Base-by-base conservation (phyloP, 169 alveolate genomes). In the Cryptosporidium ryanae region DNA sequence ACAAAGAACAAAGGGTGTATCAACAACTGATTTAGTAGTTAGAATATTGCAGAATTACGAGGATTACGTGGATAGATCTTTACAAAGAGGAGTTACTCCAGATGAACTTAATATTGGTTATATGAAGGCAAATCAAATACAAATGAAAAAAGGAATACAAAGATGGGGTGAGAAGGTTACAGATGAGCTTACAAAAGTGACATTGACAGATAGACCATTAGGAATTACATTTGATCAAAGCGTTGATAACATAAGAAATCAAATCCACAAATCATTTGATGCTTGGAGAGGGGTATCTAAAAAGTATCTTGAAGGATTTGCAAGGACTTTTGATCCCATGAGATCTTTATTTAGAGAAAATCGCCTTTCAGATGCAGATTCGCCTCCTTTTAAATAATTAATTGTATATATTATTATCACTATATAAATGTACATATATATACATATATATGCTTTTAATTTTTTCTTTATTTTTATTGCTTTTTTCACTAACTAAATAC, bases 11-110 rank as follows among this genome's bases (percentile, higher is more conserved):
- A 96, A 91, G 52, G 99, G 99, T 1, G 96, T 97, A 12, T 96
- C 99, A n/a, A 98, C 99, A 46, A 96, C 99, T 23, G 99, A 98
- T 81, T 64, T 97, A 50, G 95, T 98, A 38, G 95, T 96, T 38
- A 91, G 99, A 63, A 96, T 97, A 46, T 93, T 97, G 34, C 97
- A 95, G 82, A 97, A 97, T 83, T 98, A 97, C 87, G 99, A 97
- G 81, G 97, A 95, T 66, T 97, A 97, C 89, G 93, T 97, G 4
- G 96, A 94, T 67, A 89, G 99, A 82, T 95, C 97, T 13, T 82
- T 97, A n/a, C 93, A 94, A 66, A 93, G 98, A 65, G 99, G 99
- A 4, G 94, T 95, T 44, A 94, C 94, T 43, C 96, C 98, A 1
- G 91, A 95, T 52, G 99, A 97, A n/a, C 83, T 97, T 43, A 96